These are phyloP conservation scores for Neodidymelliopsis sp. DNA, from an alignment of 2,329 filamentous ascomycete species.

Conservation along the genomic window DNA sequence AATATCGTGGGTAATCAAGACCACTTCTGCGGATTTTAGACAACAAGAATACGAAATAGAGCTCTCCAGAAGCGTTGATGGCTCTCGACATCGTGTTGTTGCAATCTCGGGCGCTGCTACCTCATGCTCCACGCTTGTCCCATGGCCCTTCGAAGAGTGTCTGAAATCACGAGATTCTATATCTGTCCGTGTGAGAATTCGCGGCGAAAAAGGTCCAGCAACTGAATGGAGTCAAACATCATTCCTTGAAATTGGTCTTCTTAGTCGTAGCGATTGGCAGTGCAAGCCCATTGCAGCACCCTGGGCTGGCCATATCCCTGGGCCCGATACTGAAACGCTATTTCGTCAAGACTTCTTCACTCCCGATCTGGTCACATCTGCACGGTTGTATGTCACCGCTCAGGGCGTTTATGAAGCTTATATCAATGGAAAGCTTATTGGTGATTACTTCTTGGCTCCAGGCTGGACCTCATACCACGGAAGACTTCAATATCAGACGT, in stretches of 20 bases:
- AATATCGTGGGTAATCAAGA: background rate
- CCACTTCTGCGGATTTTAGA: background rate
- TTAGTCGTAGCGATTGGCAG: background rate
- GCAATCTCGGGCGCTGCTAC: no score
- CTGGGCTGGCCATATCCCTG: background rate
- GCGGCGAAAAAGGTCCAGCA: background rate
- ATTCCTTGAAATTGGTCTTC: background rate
- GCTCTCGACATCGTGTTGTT: background rate
- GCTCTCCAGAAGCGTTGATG: background rate
- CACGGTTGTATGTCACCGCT: background rate
- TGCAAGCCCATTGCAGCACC: background rate
- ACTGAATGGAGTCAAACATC: background rate
- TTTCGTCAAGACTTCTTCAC: background rate
- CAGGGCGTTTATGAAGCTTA: background rate
- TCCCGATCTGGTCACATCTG: no score
- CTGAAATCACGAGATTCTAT: no score
- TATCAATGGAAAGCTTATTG: background rate
- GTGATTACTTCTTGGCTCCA: background rate
- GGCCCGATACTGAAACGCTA: background rate
- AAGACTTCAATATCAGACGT: background rate
- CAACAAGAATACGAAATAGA: background rate
- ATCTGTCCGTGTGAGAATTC: background rate
- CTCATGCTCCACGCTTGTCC: no score
- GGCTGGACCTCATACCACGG: background rate
- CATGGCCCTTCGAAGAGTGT: no score